Conservation (phyloP, 257 asterid species). For the Thymus quinquecostatus region DNA sequence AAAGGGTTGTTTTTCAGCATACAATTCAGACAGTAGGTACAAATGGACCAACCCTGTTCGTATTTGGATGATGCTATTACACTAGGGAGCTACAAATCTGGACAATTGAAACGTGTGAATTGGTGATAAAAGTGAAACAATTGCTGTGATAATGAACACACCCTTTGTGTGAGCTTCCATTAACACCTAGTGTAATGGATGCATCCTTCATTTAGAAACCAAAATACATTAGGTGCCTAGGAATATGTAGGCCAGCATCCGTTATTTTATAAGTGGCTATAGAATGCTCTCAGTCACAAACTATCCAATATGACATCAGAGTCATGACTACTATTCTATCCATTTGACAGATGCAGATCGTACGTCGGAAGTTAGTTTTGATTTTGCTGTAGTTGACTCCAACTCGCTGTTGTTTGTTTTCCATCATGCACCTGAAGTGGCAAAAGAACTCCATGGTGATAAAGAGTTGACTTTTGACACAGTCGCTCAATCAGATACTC, state of each 20-base stretch:
- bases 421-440: slow-evolving; percentile 81
- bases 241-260: background rate
- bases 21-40: slow-evolving; percentile 77
- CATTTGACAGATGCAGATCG: slow-evolving; percentile 65
- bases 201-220: too few relatives aligned
- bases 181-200: background rate
- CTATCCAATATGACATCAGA: slow-evolving; percentile 8
- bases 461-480: slow-evolving; percentile 57
- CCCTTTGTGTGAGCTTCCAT: background rate
- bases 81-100: slow-evolving; percentile 13
- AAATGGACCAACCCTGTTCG: slow-evolving; percentile 26
- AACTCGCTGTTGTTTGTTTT: slow-evolving; percentile 87
- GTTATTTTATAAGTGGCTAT: slow-evolving; percentile 8
- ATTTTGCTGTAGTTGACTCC: slow-evolving; percentile 88
- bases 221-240: too few relatives aligned
- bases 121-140: slow-evolving; percentile 12
- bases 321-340: slow-evolving; percentile 25
- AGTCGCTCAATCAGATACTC: slow-evolving; percentile 50
- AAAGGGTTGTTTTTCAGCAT: slow-evolving; percentile 89
- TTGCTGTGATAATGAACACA: background rate
- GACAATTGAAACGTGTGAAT: slow-evolving; percentile 1
- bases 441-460: slow-evolving; percentile 57
- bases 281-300: background rate
- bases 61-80: background rate
- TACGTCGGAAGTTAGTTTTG: slow-evolving; percentile 66